Evolutionary conservation across 2,329 filamentous ascomycete species (phyloP).

Genomic region (Gyromitra esculenta): DNA sequence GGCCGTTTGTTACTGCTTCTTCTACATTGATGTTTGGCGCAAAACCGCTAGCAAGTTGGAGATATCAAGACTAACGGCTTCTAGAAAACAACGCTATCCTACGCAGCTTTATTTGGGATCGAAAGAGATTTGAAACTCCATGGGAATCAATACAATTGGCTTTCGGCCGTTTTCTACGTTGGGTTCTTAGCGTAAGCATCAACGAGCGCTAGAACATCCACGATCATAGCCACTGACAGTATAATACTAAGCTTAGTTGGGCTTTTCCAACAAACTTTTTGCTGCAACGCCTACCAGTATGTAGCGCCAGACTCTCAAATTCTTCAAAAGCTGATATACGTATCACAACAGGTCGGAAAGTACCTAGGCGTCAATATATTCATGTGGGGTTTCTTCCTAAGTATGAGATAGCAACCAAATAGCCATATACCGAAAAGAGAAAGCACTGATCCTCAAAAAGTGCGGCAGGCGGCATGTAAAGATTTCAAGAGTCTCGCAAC

Average conservation of each 20-base stretch:
- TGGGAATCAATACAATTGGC: conserved; percentile 70
- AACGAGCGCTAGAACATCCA: not conserved
- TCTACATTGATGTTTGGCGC: conserved; percentile 62
- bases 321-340: not conserved
- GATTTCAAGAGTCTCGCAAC: conserved; percentile 68
- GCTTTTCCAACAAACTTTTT: conserved; percentile 67
- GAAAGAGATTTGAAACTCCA: conserved; percentile 68
- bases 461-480: conserved; percentile 66
- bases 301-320: not conserved
- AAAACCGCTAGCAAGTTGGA: not conserved
- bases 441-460: conserved; percentile 8
- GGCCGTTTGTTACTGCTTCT: conserved; percentile 67
- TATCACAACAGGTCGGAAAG: conserved; percentile 60
- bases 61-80: not conserved
- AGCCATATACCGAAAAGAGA: not conserved
- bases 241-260: conserved; percentile 59
- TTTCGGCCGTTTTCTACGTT: conserved; percentile 68
- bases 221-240: not conserved
- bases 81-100: conserved; percentile 67
- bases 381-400: conserved; percentile 65
- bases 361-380: conserved; percentile 69
- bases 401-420: conserved; percentile 6
- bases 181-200: conserved; percentile 62
- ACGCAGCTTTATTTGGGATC: conserved; percentile 73
- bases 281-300: conserved; percentile 65